Conservation (phyloP, 2,329 filamentous ascomycete species). For the Monilinia fructigena region DNA sequence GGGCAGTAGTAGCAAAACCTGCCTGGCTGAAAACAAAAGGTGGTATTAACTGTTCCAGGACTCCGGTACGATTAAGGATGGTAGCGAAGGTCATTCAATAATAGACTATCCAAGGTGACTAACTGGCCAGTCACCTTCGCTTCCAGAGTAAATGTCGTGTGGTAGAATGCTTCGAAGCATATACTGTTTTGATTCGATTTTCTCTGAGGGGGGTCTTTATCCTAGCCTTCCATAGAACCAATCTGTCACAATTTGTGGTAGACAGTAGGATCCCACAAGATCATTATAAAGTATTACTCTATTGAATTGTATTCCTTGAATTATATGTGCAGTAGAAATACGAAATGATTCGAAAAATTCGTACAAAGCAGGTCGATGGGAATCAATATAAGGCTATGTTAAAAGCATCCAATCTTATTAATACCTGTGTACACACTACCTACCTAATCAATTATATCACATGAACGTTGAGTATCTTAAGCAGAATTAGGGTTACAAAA, state of each 20-base stretch:
- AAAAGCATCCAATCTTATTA: neutral
- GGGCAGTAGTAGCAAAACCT: neutral
- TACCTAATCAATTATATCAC: neutral
- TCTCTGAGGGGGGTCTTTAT: neutral
- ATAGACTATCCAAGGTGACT: constrained; percentile 6
- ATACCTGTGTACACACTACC: neutral
- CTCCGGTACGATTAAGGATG: neutral
- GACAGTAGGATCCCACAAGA: neutral
- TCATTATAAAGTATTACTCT: neutral
- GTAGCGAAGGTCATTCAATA: neutral
- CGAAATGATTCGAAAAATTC: neutral
- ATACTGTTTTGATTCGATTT: too few relatives aligned
- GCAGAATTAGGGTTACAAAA: neutral
- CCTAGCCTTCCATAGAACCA: neutral
- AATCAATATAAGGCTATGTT: neutral
- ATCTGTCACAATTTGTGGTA: neutral
- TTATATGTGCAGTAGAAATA: neutral
- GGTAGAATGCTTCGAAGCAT: neutral
- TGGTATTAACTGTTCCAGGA: neutral
- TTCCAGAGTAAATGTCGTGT: neutral
- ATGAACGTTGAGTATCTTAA: neutral
- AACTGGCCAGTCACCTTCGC: neutral
- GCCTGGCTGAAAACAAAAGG: neutral
- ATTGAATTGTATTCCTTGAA: neutral
- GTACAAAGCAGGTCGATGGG: neutral